Conservation (phyloP, 23 red algal species). For the Chondrus crispus region DNA sequence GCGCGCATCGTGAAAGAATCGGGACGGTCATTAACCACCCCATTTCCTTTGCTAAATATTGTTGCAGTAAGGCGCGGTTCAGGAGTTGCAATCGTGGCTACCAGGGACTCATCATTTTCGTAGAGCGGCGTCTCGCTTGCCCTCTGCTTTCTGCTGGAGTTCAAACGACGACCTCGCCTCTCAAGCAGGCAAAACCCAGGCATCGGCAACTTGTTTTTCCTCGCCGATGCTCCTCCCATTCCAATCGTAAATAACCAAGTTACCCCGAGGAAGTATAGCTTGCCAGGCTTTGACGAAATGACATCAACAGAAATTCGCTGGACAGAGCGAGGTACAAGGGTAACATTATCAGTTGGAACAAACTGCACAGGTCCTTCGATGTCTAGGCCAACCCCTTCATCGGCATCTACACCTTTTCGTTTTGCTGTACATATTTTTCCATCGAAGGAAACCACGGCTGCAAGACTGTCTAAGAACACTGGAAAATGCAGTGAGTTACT, state of each 20-base stretch:
- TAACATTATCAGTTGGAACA: not conserved
- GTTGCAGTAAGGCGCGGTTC: constrained; percentile 14
- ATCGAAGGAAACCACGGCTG: constrained; percentile 39
- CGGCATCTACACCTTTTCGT: not conserved
- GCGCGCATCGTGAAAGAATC: constrained; percentile 19
- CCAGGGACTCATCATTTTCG: constrained; percentile 45
- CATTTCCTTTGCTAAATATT: not conserved
- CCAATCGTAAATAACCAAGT: constrained; percentile 52
- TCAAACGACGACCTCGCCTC: constrained; percentile 44
- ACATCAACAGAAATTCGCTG: constrained; percentile 4
- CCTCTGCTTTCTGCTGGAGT: constrained; percentile 43
- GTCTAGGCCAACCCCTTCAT: not conserved
- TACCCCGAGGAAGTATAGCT: constrained; percentile 34
- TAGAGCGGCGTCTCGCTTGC: constrained; percentile 61
- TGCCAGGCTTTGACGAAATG: constrained; percentile 6
- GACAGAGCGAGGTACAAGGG: not conserved
- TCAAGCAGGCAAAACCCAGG: constrained; percentile 50
- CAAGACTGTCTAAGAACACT: constrained; percentile 23
- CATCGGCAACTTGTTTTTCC: not conserved
- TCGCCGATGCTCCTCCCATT: not conserved
- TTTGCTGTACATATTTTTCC: not conserved
- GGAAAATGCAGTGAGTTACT: constrained; percentile 57
- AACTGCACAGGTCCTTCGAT: not conserved
- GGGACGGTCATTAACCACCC: not conserved
- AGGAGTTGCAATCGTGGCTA: not conserved